Base-by-base conservation (phyloP, 805 yeast species). In the Priceomyces melissophilus region DNA sequence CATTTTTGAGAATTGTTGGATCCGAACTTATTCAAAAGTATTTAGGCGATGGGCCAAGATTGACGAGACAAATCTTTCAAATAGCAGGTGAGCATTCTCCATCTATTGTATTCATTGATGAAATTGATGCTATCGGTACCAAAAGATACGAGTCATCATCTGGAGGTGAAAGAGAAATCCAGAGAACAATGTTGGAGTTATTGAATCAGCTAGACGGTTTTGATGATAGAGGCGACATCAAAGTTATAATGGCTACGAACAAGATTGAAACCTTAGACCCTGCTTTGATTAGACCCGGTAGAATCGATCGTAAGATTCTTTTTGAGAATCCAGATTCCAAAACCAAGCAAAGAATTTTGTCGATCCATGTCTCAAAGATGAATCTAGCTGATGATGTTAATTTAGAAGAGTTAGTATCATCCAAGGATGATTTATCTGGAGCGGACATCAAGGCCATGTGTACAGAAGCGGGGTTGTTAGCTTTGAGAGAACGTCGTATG, bases 101-200 rank as follows among this genome's bases (percentile, higher is more conserved):
- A 30, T 83, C 96, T n/a, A 93, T 93, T 69, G 96, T 93, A 29
- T 93, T 93, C 58, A 93, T 93, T 50, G 99, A 93, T 69, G 99
- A 93, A 71, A 91, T 93, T 58, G 99, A 93, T 67, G 98, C 99
- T 34, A 93, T 93, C 60, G 99, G 99, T 66, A 86, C 96, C n/a
- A 91, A 91, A 64, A 82, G 99, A 65, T 90, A 91, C 64, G 96
- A 91, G 45, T 88, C 97, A 14, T 95, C 91, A 53, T 84, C 95
- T 14, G 97, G 98, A 33, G 98, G 98, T 60, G 98, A 91, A 68
- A 79, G 96, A 53, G 98, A 91, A 68, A 87, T 91, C 49, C 98
- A 91, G 71, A 82, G 98, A 73, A 91, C 98, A 29, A 91, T 90
- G 98, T 75, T 90, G 77, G 98, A 90, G 68, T 71, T 91, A 56